These are phyloP conservation scores for Nicotiana attenuata DNA, from an alignment of 257 asterid species.

Conservation along the genomic window DNA sequence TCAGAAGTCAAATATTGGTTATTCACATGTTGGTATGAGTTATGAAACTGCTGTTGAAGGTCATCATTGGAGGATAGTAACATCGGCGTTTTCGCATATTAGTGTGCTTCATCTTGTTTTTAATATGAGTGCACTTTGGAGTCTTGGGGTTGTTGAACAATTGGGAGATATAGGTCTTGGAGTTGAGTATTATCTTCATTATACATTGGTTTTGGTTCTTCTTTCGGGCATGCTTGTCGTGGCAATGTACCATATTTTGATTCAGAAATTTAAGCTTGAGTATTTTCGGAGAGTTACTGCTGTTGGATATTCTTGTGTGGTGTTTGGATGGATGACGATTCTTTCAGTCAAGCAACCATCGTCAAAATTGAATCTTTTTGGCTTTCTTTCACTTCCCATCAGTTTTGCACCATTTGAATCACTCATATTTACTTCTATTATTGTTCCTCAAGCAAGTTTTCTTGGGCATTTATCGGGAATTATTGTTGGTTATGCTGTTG, in stretches of 20 bases:
- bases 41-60: conserved; percentile 81
- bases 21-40: conserved; percentile 84
- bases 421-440: conserved; percentile 83
- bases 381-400: conserved; percentile 90
- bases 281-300: conserved; percentile 90
- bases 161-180: conserved; percentile 75
- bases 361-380: conserved; percentile 81
- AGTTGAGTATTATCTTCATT: conserved; percentile 70
- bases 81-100: conserved; percentile 89
- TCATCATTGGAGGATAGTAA: conserved; percentile 87
- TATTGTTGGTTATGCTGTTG: conserved; percentile 75
- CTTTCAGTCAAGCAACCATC: conserved; percentile 82
- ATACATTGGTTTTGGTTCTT: conserved; percentile 65
- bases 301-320: conserved; percentile 97
- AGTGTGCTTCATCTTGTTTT: conserved; percentile 89
- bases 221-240: conserved; percentile 77
- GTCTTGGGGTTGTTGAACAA: conserved; percentile 73
- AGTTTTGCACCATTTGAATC: conserved; percentile 95
- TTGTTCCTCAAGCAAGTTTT: conserved; percentile 96
- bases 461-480: conserved; percentile 90
- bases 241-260: conserved; percentile 70
- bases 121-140: conserved; percentile 97
- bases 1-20: conserved; percentile 82
- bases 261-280: conserved; percentile 70
- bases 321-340: conserved; percentile 98